A percentile compares a stretch with the other conserved stretches of the same genome.
phyloP scores from a whole-genome alignment of 129 eudicot genomes.

The Pseudognaphalium luteoalbum region DNA sequence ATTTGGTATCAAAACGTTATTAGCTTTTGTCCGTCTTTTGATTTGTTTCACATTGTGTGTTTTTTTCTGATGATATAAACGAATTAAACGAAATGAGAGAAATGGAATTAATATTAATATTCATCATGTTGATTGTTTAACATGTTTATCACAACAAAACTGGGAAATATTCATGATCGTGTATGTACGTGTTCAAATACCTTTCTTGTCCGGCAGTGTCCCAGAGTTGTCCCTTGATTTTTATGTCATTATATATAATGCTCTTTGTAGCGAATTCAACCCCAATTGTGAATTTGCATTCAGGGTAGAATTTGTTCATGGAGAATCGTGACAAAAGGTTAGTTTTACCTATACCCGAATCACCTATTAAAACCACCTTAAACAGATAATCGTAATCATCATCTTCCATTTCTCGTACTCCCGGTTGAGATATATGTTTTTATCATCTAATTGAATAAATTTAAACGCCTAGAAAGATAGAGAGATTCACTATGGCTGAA shows the following conservation, averaged over 20 bases:
- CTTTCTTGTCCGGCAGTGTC: conserved; percentile 47
- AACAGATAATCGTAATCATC: conserved; percentile 40
- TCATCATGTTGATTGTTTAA: not conserved
- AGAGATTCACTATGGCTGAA: not conserved
- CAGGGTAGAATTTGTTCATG: conserved; percentile 40
- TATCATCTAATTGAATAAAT: conserved; percentile 7
- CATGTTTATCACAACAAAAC: not conserved
- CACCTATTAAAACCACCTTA: conserved; percentile 37
- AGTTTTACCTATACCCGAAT: conserved; percentile 41
- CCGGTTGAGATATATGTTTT: conserved; percentile 6
- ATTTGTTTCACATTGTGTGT: not conserved
- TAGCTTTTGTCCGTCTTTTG: too few species aligned
- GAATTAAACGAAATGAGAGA: not conserved
- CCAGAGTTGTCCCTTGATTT: conserved; percentile 39
- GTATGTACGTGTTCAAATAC: not conserved
- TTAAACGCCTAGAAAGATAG: conserved; percentile 10
- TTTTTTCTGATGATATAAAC: not conserved
- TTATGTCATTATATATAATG: conserved; percentile 32
- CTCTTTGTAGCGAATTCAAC: conserved; percentile 40
- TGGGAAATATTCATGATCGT: not conserved
- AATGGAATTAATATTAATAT: too few species aligned
- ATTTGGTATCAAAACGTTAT: too few species aligned
- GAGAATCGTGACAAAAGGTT: conserved; percentile 38
- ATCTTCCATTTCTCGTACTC: conserved; percentile 32
- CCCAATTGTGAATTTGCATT: conserved; percentile 38